phyloP scores from a whole-genome alignment of 352 stramenopile species.

The Phytophthora hybrid region DNA sequence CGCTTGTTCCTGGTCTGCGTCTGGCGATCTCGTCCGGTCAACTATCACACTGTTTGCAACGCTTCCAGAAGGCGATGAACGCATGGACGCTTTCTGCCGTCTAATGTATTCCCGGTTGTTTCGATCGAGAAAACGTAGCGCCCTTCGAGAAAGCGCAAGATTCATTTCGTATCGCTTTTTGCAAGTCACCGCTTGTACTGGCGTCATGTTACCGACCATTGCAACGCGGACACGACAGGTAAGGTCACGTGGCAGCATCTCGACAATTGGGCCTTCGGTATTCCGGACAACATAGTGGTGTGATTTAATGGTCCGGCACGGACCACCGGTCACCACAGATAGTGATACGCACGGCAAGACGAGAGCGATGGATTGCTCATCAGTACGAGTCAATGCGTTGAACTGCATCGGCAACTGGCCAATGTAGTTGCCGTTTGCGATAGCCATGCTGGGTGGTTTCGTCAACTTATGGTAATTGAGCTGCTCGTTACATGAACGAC shows the following conservation, averaged over 20 bases:
- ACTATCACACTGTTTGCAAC: neutral
- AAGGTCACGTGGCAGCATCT: slow-evolving; percentile 11
- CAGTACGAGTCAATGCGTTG: neutral
- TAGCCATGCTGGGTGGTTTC: too few relatives aligned
- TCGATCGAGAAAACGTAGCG: neutral
- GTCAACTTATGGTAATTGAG: too few relatives aligned
- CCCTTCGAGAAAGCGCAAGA: neutral
- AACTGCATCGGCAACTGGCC: neutral
- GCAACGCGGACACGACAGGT: neutral
- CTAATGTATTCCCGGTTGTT: slow-evolving; percentile 5
- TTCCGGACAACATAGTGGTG: slow-evolving; percentile 25
- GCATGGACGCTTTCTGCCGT: too few relatives aligned
- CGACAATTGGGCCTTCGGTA: slow-evolving; percentile 14
- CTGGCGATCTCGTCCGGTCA: neutral
- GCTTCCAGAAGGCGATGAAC: too few relatives aligned
- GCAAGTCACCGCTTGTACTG: neutral
- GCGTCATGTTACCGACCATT: slow-evolving; percentile 12
- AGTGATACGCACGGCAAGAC: slow-evolving; percentile 4
- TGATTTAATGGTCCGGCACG: slow-evolving; percentile 10
- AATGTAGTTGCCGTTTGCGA: neutral
- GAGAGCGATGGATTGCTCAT: neutral
- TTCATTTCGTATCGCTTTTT: slow-evolving; percentile 18
- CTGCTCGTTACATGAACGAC: too few relatives aligned
- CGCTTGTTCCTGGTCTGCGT: too few relatives aligned
- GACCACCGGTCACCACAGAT: slow-evolving; percentile 5